Conservation (phyloP, 805 yeast genomes). For the Sugiyamaella chiloensis region DNA sequence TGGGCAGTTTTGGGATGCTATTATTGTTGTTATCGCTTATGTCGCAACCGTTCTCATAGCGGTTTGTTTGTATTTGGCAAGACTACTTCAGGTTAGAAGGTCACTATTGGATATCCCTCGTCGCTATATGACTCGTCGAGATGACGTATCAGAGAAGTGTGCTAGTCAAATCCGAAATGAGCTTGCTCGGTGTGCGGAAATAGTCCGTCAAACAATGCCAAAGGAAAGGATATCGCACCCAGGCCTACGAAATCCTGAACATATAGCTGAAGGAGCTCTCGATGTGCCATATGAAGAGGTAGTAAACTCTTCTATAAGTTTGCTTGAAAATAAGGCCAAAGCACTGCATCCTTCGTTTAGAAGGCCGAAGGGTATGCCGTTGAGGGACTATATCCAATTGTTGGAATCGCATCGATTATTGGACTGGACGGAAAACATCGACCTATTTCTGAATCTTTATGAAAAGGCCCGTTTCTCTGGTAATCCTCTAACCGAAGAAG, state of each 20-base stretch:
- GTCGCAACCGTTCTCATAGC: conserved; percentile 55
- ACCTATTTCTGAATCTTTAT: conserved; percentile 50
- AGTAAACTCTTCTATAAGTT: conserved; percentile 25
- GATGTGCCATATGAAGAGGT: conserved; percentile 30
- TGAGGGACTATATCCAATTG: conserved; percentile 50
- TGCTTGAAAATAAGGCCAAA: conserved; percentile 33
- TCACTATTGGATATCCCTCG: conserved; percentile 75
- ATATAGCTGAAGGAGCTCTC: conserved; percentile 18
- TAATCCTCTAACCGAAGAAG: conserved; percentile 51
- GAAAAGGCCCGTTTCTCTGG: conserved; percentile 71
- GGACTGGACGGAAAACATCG: conserved; percentile 22
- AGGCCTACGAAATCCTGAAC: conserved; percentile 48
- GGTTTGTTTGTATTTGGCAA: conserved; percentile 50
- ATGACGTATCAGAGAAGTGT: conserved; percentile 53
- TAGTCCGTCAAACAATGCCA: conserved; percentile 43
- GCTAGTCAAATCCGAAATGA: conserved; percentile 41
- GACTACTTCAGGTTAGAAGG: conserved; percentile 57
- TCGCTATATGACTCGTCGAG: conserved; percentile 63
- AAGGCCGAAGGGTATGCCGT: conserved; percentile 32
- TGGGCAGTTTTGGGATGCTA: conserved; percentile 71
- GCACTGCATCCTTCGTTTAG: conserved; percentile 39
- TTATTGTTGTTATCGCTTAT: conserved; percentile 72
- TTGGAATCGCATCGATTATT: conserved; percentile 30
- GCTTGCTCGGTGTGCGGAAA: conserved; percentile 42
- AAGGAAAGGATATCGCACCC: conserved; percentile 43